Evolutionary conservation across 345 rosid genomes (phyloP).

Genomic region (Eucalyptus microcorys): DNA sequence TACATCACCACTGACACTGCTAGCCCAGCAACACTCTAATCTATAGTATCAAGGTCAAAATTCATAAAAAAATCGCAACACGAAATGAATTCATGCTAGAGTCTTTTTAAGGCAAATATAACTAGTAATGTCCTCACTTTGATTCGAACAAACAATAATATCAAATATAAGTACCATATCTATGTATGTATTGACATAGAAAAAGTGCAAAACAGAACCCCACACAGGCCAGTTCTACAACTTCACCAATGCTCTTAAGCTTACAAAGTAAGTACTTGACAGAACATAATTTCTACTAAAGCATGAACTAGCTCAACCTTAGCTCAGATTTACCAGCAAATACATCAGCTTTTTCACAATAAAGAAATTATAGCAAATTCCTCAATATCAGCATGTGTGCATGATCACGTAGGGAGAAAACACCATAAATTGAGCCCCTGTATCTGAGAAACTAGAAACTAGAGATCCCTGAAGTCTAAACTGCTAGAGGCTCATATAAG

Average conservation of each 20-base stretch:
- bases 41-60: neutral
- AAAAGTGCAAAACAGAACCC: neutral
- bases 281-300: neutral
- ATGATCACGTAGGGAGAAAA: neutral
- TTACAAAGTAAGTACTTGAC: neutral
- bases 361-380: neutral
- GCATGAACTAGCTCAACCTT: neutral
- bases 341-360: neutral
- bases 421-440: neutral
- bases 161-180: neutral
- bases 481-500: neutral
- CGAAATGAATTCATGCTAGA: neutral
- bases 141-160: neutral
- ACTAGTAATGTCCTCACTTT: neutral
- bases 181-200: neutral
- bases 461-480: neutral
- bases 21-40: neutral
- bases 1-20: neutral
- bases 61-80: neutral
- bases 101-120: neutral
- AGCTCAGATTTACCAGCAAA: neutral
- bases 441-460: neutral
- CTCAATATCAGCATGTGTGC: neutral
- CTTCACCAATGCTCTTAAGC: neutral
- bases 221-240: neutral